A percentile compares a stretch with the other conserved stretches of the same genome.
Conservation (phyloP, 2,329 filamentous ascomycete species). For the Ceratocystis diversiconidia region DNA sequence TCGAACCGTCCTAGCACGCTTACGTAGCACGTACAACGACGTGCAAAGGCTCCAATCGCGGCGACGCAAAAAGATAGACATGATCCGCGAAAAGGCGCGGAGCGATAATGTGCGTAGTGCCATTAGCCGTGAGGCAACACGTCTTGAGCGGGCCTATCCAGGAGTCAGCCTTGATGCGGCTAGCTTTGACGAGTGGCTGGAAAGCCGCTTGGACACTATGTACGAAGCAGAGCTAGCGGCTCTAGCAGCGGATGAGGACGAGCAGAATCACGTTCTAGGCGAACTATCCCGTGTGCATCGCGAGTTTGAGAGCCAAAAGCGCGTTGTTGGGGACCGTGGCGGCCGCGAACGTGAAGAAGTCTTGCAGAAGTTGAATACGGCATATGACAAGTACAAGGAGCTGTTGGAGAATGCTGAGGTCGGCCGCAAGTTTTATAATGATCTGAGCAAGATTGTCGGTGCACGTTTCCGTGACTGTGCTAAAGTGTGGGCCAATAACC, state of each 20-base stretch:
- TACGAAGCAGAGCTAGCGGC: conserved; percentile 69
- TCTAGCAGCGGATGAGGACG: conserved; percentile 54
- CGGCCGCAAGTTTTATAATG: conserved; percentile 92
- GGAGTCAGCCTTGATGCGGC: conserved; percentile 72
- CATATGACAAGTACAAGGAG: conserved; percentile 93
- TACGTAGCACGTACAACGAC: conserved; percentile 74
- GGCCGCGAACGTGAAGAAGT: conserved; percentile 68
- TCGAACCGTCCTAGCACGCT: conserved; percentile 60
- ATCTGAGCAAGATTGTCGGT: conserved; percentile 74
- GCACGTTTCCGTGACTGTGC: conserved; percentile 63
- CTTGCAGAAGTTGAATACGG: conserved; percentile 75
- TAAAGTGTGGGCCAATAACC: conserved; percentile 63
- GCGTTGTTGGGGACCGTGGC: conserved; percentile 45
- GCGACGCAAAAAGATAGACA: conserved; percentile 64
- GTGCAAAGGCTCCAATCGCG: conserved; percentile 69
- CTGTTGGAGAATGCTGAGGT: conserved; percentile 83
- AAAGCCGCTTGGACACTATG: conserved; percentile 55
- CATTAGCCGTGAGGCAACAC: conserved; percentile 67
- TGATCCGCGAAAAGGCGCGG: conserved; percentile 62
- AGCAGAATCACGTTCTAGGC: conserved; percentile 58
- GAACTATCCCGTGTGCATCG: conserved; percentile 63
- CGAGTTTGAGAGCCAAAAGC: conserved; percentile 59
- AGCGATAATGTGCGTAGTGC: conserved; percentile 80
- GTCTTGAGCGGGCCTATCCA: conserved; percentile 73
- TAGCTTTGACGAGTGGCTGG: conserved; percentile 86